phyloP scores from a whole-genome alignment of 1,284 basidiomycete genomes.

The Somion occarium region DNA sequence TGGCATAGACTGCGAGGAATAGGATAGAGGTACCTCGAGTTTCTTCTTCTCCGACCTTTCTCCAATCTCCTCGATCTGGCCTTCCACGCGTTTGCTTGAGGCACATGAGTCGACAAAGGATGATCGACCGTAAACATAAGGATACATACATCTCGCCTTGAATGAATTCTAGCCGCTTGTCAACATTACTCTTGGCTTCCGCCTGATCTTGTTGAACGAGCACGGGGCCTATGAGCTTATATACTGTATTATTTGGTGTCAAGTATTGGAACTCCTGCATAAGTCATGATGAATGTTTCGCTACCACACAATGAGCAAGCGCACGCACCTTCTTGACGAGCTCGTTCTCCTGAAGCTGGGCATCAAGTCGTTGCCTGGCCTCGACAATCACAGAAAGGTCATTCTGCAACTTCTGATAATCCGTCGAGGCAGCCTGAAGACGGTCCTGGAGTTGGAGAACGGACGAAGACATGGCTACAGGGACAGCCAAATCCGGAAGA shows the following conservation, averaged over 20 bases:
- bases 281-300: neutral
- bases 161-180: constrained; percentile 92
- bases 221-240: constrained; percentile 91
- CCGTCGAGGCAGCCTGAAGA: constrained; percentile 62
- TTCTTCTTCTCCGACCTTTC: constrained; percentile 76
- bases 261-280: constrained; percentile 80
- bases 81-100: constrained; percentile 75
- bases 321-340: constrained; percentile 78
- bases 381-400: constrained; percentile 74
- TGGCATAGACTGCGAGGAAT: neutral
- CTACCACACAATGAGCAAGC: neutral
- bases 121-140: constrained; percentile 5
- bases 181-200: constrained; percentile 88
- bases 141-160: constrained; percentile 77
- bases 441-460: constrained; percentile 36
- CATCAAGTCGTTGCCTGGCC: constrained; percentile 78
- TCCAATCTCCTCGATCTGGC: constrained; percentile 72
- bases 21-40: constrained; percentile 54
- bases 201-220: constrained; percentile 86
- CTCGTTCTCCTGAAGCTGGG: constrained; percentile 91
- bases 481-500: neutral
- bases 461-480: neutral
- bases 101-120: neutral
- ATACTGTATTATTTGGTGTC: constrained; percentile 77
- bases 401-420: constrained; percentile 77